Evolutionary conservation across 2,329 filamentous ascomycete genomes (phyloP).

Genomic region (Stemphylium vesicarium): DNA sequence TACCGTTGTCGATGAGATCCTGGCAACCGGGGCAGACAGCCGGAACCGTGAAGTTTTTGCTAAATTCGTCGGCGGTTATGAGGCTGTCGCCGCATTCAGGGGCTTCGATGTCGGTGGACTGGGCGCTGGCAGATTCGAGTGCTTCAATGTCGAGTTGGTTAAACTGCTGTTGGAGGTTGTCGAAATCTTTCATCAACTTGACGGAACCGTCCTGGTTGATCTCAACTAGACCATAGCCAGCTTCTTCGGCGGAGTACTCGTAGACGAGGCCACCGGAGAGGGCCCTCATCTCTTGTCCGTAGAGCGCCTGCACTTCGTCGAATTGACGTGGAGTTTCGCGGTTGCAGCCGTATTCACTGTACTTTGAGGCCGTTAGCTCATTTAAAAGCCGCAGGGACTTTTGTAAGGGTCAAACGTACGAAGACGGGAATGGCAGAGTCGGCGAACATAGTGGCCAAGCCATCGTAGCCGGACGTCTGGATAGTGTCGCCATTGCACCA

Average conservation of each 20-base stretch:
- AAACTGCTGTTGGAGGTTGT: constrained; percentile 78
- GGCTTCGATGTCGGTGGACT: constrained; percentile 60
- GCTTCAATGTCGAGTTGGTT: constrained; percentile 73
- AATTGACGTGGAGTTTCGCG: constrained; percentile 67
- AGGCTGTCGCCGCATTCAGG: constrained; percentile 70
- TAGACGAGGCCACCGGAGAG: constrained; percentile 82
- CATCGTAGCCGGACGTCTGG: constrained; percentile 64
- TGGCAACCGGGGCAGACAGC: constrained; percentile 67
- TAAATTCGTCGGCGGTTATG: constrained; percentile 71
- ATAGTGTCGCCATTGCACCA: constrained; percentile 74
- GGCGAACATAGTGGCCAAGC: constrained; percentile 69
- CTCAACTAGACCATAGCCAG: constrained; percentile 60
- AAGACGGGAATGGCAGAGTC: constrained; percentile 75
- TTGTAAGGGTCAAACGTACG: constrained; percentile 29
- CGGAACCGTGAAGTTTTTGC: constrained; percentile 83
- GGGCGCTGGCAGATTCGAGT: constrained; percentile 68
- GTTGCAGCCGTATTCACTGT: constrained; percentile 85
- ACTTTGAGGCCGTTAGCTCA: constrained; percentile 43
- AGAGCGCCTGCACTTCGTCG: constrained; percentile 76
- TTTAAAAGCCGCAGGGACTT: background rate
- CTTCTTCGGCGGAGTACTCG: constrained; percentile 76
- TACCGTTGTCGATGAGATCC: constrained; percentile 77
- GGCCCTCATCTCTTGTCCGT: constrained; percentile 72
- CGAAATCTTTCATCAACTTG: constrained; percentile 56
- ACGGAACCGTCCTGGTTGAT: constrained; percentile 53